These are phyloP conservation scores for Fusarium sp. DNA, from an alignment of 2,329 filamentous ascomycete species.

Conservation along the genomic window DNA sequence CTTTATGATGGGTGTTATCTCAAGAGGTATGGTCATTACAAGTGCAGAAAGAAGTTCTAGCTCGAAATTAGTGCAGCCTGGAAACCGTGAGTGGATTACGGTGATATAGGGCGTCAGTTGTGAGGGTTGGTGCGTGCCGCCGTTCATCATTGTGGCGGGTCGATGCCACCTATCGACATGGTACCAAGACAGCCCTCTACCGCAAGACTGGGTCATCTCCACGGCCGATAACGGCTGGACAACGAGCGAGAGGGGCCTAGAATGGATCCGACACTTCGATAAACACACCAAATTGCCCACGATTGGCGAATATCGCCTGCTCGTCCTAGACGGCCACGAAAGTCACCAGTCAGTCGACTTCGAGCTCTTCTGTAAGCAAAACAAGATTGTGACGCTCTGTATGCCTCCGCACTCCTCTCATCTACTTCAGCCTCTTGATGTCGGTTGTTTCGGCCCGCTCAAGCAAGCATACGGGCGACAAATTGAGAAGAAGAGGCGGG, in stretches of 20 bases:
- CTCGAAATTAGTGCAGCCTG: neutral
- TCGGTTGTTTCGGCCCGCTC: neutral
- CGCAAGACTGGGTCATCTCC: too few relatives aligned
- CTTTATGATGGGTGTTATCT: conserved; percentile 2
- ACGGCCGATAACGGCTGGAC: too few relatives aligned
- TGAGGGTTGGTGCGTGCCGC: neutral
- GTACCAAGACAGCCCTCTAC: too few relatives aligned
- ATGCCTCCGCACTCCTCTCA: neutral
- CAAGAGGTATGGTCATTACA: neutral
- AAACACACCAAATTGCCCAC: too few relatives aligned
- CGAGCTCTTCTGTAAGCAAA: conserved; percentile 43
- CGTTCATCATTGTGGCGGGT: neutral
- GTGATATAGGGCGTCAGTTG: neutral
- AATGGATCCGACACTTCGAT: too few relatives aligned
- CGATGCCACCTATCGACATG: neutral
- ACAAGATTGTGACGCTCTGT: conserved; percentile 49
- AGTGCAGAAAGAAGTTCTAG: neutral
- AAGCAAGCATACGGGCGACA: neutral
- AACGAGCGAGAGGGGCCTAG: too few relatives aligned
- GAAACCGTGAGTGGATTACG: neutral
- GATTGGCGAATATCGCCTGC: too few relatives aligned
- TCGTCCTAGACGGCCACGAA: too few relatives aligned
- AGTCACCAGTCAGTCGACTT: neutral
- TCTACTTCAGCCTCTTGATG: neutral
- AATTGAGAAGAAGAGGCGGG: neutral